Percentiles rank a stretch among this genome's conserved stretches.
Evolutionary conservation across 495 filamentous ascomycete genomes (phyloP).

Genomic region (Arthonia radiata): DNA sequence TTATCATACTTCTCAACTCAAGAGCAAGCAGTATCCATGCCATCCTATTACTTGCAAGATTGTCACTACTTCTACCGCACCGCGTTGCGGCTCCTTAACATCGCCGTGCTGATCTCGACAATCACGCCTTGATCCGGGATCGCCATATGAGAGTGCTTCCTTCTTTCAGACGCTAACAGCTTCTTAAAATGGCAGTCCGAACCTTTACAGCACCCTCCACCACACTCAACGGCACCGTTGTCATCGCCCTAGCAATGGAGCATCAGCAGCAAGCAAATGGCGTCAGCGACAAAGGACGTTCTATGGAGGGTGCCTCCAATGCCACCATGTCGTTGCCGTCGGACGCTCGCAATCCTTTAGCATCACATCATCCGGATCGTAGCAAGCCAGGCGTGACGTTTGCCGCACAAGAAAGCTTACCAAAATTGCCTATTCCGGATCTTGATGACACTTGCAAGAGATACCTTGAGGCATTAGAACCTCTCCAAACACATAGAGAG

Average conservation of each 20-base stretch:
- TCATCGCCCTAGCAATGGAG: no score
- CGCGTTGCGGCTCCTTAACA: conserved; percentile 56
- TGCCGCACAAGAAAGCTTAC: conserved; percentile 64
- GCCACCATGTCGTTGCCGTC: conserved; percentile 10
- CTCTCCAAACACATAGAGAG: conserved; percentile 57
- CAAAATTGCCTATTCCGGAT: conserved; percentile 87
- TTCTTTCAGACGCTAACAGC: no score
- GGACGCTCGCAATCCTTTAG: conserved; percentile 4
- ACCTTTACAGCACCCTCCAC: conserved; percentile 27
- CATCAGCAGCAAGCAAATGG: no score
- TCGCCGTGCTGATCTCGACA: conserved; percentile 49
- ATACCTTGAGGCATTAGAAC: conserved; percentile 58
- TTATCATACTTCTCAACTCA: no score
- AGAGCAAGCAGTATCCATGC: conserved; percentile 29
- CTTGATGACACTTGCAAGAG: conserved; percentile 55
- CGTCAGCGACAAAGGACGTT: no score
- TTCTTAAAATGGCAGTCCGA: conserved; percentile 17
- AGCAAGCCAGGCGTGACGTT: conserved; percentile 64
- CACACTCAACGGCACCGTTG: no score
- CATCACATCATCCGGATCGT: no score
- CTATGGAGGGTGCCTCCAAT: conserved; percentile 6
- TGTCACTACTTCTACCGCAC: conserved; percentile 86
- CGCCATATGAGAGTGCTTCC: no score
- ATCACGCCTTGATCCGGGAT: conserved; percentile 48
- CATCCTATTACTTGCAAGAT: conserved; percentile 60